Base-by-base conservation (phyloP, 371 early-diverging fungal species). In the Actinomucor elegans region DNA sequence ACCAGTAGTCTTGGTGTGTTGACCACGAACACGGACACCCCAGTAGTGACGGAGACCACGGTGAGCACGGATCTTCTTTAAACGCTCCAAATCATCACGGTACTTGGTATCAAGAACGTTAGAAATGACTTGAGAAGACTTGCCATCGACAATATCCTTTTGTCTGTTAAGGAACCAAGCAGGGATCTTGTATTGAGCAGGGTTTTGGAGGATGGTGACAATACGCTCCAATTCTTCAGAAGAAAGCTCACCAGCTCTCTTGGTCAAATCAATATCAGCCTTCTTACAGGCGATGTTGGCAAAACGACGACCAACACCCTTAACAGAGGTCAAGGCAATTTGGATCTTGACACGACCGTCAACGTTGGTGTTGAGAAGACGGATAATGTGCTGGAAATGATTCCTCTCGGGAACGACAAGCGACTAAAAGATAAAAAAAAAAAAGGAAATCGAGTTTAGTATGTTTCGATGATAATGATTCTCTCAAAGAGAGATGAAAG, bases 321-420 rank as follows among this genome's bases (percentile, higher is more conserved):
- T 93, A 81, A 99, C 97, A 75, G 88, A 80, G 59, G 98, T 98
- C 75, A 99, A 79, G 67, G 99, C 97, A 83, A 89, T 94, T 83
- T 91, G 88, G 72, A 97, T 85, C 83, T 94, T 97, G 69, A 85
- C 85, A 76, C 91, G 92, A 67, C 99, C 99, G 77, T 99, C 94
- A 73, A 99, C 90, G 88, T 99, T 99, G 76, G 99, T 99, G 91
- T 99, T 99, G 73, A 96, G 93, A 61, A 99, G 88, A 96, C 99
- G 99, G 69, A 98, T 84, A 83, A 99, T 99, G 88, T 94, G 94
- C 83, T 97, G 98, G 87, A 99, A 95, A 71, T 60, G 42, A 37
- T 49, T 85, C 84, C 88, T 86, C 69, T 90, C 92, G 54, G 92
- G 87, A 70, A 92, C 92, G 57, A 92, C 90, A 81, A 94, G 87